Percentiles rank a stretch among this genome's conserved stretches.
phyloP scores from a whole-genome alignment of 1,139 yeast species.

The Pichia kudriavzevii region DNA sequence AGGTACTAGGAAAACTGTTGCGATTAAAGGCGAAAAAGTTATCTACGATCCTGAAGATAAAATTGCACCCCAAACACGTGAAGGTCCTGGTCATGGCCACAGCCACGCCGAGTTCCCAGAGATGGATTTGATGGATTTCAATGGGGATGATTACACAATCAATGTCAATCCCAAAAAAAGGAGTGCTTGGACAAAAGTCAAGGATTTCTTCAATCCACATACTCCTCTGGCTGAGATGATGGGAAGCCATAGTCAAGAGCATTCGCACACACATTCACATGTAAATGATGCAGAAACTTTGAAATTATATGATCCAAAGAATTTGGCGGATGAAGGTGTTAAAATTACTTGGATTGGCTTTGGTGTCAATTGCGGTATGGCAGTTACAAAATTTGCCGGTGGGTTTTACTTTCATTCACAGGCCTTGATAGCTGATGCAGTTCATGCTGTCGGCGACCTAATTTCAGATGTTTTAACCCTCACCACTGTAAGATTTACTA shows the following conservation, averaged over 20 bases:
- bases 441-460: conserved; percentile 85
- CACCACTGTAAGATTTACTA: conserved; percentile 77
- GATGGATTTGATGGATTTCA: conserved; percentile 21
- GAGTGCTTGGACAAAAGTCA: conserved; percentile 22
- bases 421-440: conserved; percentile 87
- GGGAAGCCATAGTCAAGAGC: conserved; percentile 5
- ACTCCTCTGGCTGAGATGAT: conserved; percentile 25
- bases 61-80: conserved; percentile 3
- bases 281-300: conserved; percentile 23
- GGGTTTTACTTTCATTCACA: conserved; percentile 93
- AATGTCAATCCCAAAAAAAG: conserved; percentile 20
- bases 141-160: conserved; percentile 23
- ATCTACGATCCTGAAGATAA: conserved; percentile 8
- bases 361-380: conserved; percentile 76
- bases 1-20: conserved; percentile 10
- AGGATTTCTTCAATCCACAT: conserved; percentile 29
- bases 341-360: conserved; percentile 91
- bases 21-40: conserved; percentile 10
- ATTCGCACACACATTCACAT: conserved; percentile 27
- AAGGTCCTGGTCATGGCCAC: conserved; percentile 17
- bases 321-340: conserved; percentile 71
- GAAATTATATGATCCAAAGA: conserved; percentile 31
- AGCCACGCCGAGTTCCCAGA: conserved; percentile 22
- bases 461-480: conserved; percentile 83
- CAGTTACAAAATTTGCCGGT: conserved; percentile 77